phyloP scores from a whole-genome alignment of 2,329 filamentous ascomycete species.

The Botryotinia narcissicola region DNA sequence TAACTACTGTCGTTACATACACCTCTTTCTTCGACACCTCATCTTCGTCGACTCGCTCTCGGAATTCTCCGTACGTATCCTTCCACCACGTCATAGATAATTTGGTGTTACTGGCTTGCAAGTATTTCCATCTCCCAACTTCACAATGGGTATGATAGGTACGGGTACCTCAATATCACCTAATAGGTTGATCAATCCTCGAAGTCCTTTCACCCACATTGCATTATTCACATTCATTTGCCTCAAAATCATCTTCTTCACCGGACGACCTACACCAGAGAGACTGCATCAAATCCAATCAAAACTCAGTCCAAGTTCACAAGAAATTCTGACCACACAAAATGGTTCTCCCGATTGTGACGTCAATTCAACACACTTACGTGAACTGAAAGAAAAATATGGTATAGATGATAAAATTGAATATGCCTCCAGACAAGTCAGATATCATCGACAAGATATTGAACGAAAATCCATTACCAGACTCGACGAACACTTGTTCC shows the following conservation, averaged over 20 bases:
- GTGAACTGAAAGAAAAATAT: conserved; percentile 47
- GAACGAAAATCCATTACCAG: conserved; percentile 52
- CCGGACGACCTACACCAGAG: conserved; percentile 15
- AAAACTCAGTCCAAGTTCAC: conserved; percentile 19
- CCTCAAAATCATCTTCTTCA: conserved; percentile 30
- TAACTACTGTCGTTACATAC: conserved; percentile 3
- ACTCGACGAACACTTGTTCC: conserved; percentile 48
- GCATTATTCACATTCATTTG: conserved; percentile 31
- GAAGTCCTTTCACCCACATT: conserved; percentile 29
- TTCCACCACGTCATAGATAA: not conserved
- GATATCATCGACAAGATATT: conserved; percentile 50
- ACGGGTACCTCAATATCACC: conserved; percentile 13
- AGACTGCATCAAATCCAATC: conserved; percentile 22
- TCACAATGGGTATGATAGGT: conserved; percentile 14
- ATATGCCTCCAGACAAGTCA: conserved; percentile 56
- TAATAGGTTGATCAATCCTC: conserved; percentile 23
- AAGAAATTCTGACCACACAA: conserved; percentile 14
- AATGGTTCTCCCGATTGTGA: conserved; percentile 42
- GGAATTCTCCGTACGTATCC: not conserved
- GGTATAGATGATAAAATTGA: conserved; percentile 51
- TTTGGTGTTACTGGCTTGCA: not conserved
- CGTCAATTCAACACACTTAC: conserved; percentile 48
- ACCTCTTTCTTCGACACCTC: not conserved
- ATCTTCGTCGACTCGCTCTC: not conserved
- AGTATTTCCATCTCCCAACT: not conserved